Percentiles rank a stretch among this genome's conserved stretches.
These are phyloP conservation scores for Botrytis fabae DNA, from an alignment of 2,329 filamentous ascomycete species.

Conservation along the genomic window DNA sequence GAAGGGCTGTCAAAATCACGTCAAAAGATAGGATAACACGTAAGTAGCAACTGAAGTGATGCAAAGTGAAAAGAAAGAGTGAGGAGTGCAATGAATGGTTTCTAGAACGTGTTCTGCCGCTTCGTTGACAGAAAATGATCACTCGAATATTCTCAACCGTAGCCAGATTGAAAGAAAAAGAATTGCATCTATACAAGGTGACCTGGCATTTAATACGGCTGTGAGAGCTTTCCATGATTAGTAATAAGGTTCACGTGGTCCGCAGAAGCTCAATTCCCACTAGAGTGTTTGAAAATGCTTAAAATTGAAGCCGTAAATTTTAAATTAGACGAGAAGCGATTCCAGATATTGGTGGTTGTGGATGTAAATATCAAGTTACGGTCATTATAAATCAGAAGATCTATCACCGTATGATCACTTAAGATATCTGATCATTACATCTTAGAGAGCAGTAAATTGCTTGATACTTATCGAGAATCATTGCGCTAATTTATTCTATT, in stretches of 20 bases:
- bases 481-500: not conserved
- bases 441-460: not conserved
- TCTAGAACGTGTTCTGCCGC: fast-evolving
- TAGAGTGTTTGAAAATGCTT: no score
- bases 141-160: not conserved
- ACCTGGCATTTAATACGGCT: fast-evolving
- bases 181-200: not conserved
- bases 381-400: not conserved
- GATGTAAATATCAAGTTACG: not conserved
- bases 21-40: no score
- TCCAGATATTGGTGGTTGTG: not conserved
- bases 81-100: not conserved
- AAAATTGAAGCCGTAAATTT: no score
- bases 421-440: not conserved
- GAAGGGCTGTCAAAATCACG: fast-evolving
- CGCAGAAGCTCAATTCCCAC: no score
- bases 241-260: no score
- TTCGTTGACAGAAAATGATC: not conserved
- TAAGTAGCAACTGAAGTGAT: not conserved
- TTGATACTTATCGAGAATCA: not conserved
- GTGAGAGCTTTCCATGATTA: not conserved
- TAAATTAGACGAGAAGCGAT: not conserved
- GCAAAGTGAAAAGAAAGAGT: not conserved
- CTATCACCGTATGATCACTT: not conserved
- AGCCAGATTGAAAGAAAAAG: not conserved